phyloP scores from a whole-genome alignment of 1,284 basidiomycete species.

The Agaricales sp. region DNA sequence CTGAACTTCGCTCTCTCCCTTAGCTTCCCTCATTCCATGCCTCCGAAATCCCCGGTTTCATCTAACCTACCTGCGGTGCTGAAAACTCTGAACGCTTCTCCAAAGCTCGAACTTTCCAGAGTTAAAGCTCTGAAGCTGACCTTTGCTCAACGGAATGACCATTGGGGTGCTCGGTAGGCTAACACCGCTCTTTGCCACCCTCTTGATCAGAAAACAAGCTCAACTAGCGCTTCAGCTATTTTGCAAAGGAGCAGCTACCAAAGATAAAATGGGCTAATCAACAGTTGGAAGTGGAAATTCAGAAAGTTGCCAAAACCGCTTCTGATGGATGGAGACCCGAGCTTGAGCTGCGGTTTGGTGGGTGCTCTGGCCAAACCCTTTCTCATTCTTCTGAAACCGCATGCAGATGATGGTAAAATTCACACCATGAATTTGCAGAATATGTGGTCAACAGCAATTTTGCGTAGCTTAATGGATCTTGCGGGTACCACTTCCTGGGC shows the following conservation, averaged over 20 bases:
- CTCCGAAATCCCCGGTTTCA: conserved; percentile 25
- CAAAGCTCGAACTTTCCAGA: conserved; percentile 41
- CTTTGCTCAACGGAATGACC: conserved; percentile 53
- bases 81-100: conserved; percentile 37
- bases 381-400: conserved; percentile 1
- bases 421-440: conserved; percentile 42
- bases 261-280: conserved; percentile 69
- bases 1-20: neutral
- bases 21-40: neutral
- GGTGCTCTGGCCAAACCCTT: conserved; percentile 18
- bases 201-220: neutral
- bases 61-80: conserved; percentile 48
- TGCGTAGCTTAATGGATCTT: conserved; percentile 56
- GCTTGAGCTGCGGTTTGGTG: conserved; percentile 50
- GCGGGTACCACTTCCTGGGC: conserved; percentile 52
- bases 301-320: conserved; percentile 36
- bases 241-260: conserved; percentile 64
- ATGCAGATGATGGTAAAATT: conserved; percentile 41
- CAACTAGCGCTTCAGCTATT: conserved; percentile 59
- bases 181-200: neutral
- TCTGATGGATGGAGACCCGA: conserved; percentile 49
- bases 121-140: conserved; percentile 46
- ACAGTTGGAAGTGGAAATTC: conserved; percentile 42
- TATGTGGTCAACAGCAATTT: conserved; percentile 58
- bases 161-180: conserved; percentile 56